Base-by-base conservation (phyloP, 2,329 filamentous ascomycete genomes). In the Zelopaecilomyces penicillatus region DNA sequence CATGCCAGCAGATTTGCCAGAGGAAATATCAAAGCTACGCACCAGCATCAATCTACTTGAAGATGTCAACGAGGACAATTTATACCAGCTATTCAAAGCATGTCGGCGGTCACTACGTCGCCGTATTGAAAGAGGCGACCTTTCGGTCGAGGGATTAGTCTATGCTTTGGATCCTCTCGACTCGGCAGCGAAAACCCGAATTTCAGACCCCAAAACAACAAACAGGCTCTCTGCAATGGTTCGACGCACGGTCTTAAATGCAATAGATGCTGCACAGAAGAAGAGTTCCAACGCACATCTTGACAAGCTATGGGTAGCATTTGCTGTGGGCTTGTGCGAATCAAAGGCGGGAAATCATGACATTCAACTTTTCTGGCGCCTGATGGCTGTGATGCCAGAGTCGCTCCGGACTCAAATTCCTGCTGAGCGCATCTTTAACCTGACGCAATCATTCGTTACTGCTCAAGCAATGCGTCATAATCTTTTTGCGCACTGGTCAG, bases 141-240 rank as follows among this genome's bases (percentile, higher is more conserved):
- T 55, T 6, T 47, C 50, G 28, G 37, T 41, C 10, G 42, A 52
- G n/a, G 39, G 26, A 26, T 27, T 57, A 9, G 19, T 42, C 8
- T 37, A 42, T 27, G 42, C 47, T 5, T 30, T 56, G 35, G 52
- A 55, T 3, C 54, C 55, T 2, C 42, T 57, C 10, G 54, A 57
- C 38, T n/a, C 33, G 30, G 31, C 39, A 10, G 44, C 47, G 4
- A 48, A 39, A 12, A 45, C 37, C 34, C 50, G 43, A 11, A 47
- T 57, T 3, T 41, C 48, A 10, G 37, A 42, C n/a, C 37, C 39
- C 2, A 37, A 41, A 8, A 48, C 44, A 30, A 53, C 44, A 6
- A 38, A 52, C 37, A 47, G 46, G 26, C 42, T 53, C 3, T 27
- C 46, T 29, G 48, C 50, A 39, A 52, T 47, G 37, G 49, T 57